Evolutionary conservation across 2,329 filamentous ascomycete genomes (phyloP).

Genomic region (Alternaria metachromatica): DNA sequence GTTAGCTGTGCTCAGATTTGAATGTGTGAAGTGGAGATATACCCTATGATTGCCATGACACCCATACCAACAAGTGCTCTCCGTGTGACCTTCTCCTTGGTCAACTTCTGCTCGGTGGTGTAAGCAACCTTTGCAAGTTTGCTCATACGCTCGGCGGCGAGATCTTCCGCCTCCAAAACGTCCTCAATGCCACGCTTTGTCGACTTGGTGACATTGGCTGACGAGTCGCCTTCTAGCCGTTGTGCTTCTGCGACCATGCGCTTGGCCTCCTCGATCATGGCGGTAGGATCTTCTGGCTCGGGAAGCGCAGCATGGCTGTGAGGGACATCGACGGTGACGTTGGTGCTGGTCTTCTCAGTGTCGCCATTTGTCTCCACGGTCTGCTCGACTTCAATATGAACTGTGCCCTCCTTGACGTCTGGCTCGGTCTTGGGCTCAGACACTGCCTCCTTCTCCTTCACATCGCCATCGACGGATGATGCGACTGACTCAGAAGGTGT

Average conservation of each 20-base stretch:
- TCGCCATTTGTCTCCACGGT: constrained; percentile 65
- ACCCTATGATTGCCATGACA: constrained; percentile 90
- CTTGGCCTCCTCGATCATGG: constrained; percentile 86
- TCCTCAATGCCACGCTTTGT: constrained; percentile 61
- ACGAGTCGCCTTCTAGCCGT: constrained; percentile 53
- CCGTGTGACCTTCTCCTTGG: constrained; percentile 85
- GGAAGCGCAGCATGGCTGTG: constrained; percentile 70
- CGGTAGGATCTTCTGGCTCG: constrained; percentile 76
- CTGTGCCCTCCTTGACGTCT: constrained; percentile 52
- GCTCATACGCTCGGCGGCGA: constrained; percentile 56
- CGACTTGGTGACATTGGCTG: constrained; percentile 21
- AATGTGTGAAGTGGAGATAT: constrained; percentile 56
- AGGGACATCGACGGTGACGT: constrained; percentile 78
- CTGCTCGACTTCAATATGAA: constrained; percentile 74
- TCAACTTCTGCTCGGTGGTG: constrained; percentile 73
- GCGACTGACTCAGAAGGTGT: constrained; percentile 32
- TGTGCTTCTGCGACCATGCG: constrained; percentile 82
- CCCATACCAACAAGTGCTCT: constrained; percentile 85
- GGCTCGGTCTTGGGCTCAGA: constrained; percentile 14
- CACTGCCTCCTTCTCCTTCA: constrained; percentile 26
- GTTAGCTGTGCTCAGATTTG: constrained; percentile 20
- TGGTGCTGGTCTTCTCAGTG: constrained; percentile 72
- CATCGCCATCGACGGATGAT: constrained; percentile 54
- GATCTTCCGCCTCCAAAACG: constrained; percentile 62
- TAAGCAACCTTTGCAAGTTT: constrained; percentile 73